These are phyloP conservation scores for Xerocomellus chrysenteron DNA, from an alignment of 768 basidiomycete species.

Conservation along the genomic window DNA sequence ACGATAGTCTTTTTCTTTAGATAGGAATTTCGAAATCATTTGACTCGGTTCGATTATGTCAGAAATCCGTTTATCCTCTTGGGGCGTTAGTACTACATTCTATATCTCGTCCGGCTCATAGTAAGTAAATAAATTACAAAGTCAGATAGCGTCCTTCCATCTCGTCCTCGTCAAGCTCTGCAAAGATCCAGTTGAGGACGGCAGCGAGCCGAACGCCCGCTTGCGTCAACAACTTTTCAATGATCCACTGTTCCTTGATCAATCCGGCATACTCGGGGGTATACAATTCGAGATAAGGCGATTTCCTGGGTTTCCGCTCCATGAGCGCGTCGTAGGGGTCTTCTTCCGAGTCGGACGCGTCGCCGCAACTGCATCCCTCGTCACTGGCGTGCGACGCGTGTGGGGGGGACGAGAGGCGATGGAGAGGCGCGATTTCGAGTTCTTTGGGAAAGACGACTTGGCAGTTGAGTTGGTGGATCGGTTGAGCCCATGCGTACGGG, in stretches of 20 bases:
- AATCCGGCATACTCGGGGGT: slow-evolving; percentile 75
- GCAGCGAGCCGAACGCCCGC: slow-evolving; percentile 84
- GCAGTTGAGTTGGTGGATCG: slow-evolving; percentile 79
- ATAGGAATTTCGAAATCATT: not conserved
- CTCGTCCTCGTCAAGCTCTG: slow-evolving; percentile 10
- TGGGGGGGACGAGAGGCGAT: slow-evolving; percentile 35
- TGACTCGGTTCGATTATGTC: not conserved
- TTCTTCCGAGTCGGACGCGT: not conserved
- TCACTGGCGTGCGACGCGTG: not conserved
- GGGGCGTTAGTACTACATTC: not conserved
- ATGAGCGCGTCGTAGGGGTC: not conserved
- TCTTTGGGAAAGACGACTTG: slow-evolving; percentile 75
- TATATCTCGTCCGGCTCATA: not conserved
- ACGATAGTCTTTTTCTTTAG: not conserved
- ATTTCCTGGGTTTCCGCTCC: slow-evolving; percentile 11
- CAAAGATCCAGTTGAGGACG: slow-evolving; percentile 73
- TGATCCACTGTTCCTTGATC: slow-evolving; percentile 62
- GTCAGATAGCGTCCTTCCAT: not conserved
- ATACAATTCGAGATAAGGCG: slow-evolving; percentile 66
- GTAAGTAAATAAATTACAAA: not conserved
- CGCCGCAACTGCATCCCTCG: not conserved
- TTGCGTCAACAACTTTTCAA: slow-evolving; percentile 83
- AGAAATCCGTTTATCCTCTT: not conserved
- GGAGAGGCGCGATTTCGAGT: slow-evolving; percentile 42
- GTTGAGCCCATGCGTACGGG: slow-evolving; percentile 76